These are phyloP conservation scores for Canavalia ensiformis DNA, from an alignment of 306 rosid species.

Conservation along the genomic window DNA sequence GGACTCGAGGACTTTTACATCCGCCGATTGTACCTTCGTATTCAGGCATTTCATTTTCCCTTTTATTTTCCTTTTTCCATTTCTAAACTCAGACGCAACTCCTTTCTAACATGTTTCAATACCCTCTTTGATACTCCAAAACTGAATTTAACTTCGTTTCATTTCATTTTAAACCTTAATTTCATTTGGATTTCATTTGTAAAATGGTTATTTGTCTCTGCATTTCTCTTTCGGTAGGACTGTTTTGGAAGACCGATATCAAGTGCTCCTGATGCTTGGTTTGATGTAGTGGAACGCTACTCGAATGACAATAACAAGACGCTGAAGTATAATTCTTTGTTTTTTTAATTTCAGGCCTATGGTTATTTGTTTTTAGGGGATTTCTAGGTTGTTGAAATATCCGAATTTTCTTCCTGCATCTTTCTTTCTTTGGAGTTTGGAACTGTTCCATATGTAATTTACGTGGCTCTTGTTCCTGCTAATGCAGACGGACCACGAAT, in stretches of 20 bases:
- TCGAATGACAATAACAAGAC: conserved; percentile 84
- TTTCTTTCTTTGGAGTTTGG: not conserved
- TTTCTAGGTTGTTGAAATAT: not conserved
- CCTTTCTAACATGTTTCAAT: too few relatives aligned
- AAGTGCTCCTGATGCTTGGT: conserved; percentile 92
- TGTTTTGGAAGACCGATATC: conserved; percentile 87
- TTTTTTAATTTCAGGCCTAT: not conserved
- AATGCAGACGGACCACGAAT: conserved; percentile 71
- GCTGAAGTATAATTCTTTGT: conserved; percentile 51
- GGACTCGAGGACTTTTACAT: conserved; percentile 85
- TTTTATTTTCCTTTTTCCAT: not conserved
- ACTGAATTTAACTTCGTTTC: too few relatives aligned
- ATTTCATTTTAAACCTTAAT: not conserved
- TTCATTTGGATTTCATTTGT: conserved; percentile 6
- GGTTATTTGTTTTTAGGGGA: not conserved
- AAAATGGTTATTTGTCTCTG: not conserved
- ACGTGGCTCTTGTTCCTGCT: not conserved
- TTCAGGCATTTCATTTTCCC: conserved; percentile 58
- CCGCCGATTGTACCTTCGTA: conserved; percentile 78
- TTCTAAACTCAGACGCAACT: not conserved
- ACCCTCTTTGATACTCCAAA: not conserved
- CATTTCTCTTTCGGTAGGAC: conserved; percentile 55
- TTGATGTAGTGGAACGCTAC: conserved; percentile 83
- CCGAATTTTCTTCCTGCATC: not conserved
- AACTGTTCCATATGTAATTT: conserved; percentile 26